Percentiles rank a stretch among this genome's conserved stretches.
Conservation (phyloP, 2,329 filamentous ascomycete species). For the Cladosporium oxysporum region DNA sequence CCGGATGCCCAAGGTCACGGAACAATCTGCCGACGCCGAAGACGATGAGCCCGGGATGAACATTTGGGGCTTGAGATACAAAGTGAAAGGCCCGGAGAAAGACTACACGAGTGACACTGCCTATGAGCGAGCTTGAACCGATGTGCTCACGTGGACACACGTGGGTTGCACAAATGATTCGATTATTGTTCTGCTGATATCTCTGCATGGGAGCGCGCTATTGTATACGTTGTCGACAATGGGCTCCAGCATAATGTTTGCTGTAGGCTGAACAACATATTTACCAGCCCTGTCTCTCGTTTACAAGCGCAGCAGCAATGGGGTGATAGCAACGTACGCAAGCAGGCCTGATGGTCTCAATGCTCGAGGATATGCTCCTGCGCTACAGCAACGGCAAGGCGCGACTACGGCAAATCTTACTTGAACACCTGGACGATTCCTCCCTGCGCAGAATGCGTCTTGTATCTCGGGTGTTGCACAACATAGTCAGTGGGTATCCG, state of each 20-base stretch:
- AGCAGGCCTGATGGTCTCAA: constrained; percentile 24
- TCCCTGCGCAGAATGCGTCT: constrained; percentile 25
- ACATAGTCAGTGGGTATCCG: constrained; percentile 23
- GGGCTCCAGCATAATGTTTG: neutral
- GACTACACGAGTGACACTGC: constrained; percentile 42
- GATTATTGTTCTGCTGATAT: neutral
- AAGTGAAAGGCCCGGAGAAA: constrained; percentile 41
- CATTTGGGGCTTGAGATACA: constrained; percentile 40
- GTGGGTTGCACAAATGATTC: neutral
- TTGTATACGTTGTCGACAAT: neutral
- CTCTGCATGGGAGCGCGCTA: neutral
- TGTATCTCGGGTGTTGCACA: constrained; percentile 22
- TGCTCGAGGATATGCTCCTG: constrained; percentile 26
- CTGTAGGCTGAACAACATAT: neutral
- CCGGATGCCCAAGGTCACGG: constrained; percentile 36
- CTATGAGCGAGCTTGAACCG: constrained; percentile 30
- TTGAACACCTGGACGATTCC: constrained; percentile 22
- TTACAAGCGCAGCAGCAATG: neutral
- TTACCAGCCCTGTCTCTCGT: neutral
- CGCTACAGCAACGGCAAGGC: constrained; percentile 17
- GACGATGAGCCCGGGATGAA: constrained; percentile 29
- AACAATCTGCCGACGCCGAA: constrained; percentile 24
- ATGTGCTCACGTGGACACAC: neutral
- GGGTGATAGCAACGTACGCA: neutral
- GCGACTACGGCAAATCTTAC: constrained; percentile 21